These are phyloP conservation scores for Calcarisporium arbuscula DNA, from an alignment of 2,329 filamentous ascomycete species.

Conservation along the genomic window DNA sequence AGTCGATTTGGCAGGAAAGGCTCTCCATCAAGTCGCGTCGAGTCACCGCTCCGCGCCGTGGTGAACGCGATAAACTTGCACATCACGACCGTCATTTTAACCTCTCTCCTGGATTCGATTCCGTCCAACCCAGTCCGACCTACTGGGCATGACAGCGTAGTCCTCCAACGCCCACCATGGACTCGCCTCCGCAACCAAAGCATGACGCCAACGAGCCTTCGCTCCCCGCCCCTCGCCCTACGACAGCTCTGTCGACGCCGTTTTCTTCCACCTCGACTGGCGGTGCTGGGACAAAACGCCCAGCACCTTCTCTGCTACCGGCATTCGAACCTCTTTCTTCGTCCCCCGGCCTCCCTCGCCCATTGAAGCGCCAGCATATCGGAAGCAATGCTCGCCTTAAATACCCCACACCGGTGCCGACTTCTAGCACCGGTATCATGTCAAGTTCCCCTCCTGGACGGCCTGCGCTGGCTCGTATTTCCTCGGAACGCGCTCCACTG, in stretches of 20 bases:
- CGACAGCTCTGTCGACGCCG: constrained; percentile 7
- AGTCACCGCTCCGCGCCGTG: too few species aligned
- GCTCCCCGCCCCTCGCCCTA: constrained; percentile 20
- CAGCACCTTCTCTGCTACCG: constrained; percentile 64
- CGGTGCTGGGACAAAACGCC: constrained; percentile 49
- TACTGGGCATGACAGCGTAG: too few species aligned
- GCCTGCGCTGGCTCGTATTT: constrained; percentile 48
- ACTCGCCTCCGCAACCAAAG: constrained; percentile 32
- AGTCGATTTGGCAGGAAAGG: too few species aligned
- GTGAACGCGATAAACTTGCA: neutral
- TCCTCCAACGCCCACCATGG: constrained; percentile 32
- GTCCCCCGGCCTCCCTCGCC: constrained; percentile 64
- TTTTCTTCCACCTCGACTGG: constrained; percentile 11
- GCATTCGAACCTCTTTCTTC: constrained; percentile 77
- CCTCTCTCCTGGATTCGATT: constrained; percentile 12
- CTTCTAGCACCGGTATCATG: constrained; percentile 86
- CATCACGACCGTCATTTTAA: constrained; percentile 9
- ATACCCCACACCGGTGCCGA: constrained; percentile 91
- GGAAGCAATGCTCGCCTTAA: constrained; percentile 47
- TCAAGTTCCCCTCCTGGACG: constrained; percentile 70
- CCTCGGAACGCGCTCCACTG: constrained; percentile 76
- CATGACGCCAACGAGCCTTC: constrained; percentile 23
- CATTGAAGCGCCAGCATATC: constrained; percentile 59
- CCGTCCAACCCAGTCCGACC: constrained; percentile 4
- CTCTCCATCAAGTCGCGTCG: neutral